Conservation (phyloP, 495 filamentous ascomycete genomes). For the Aspergillus incahuasiensis region DNA sequence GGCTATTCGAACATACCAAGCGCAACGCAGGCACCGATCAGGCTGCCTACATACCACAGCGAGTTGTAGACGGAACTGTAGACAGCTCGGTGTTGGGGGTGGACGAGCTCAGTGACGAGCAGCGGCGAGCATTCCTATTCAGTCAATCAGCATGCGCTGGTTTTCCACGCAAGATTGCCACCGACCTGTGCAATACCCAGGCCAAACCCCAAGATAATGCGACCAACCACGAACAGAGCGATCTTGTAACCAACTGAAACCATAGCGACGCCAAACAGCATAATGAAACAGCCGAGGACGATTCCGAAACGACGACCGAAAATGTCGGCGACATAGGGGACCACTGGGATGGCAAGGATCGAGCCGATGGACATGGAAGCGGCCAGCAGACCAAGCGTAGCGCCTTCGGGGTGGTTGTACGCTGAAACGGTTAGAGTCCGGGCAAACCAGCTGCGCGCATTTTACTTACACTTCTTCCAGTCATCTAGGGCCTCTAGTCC, state of each 20-base stretch:
- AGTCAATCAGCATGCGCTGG: background rate
- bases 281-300: slow-evolving; percentile 2
- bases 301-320: slow-evolving; percentile 4
- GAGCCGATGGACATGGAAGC: slow-evolving; percentile 4
- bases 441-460: background rate
- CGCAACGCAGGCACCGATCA: slow-evolving; percentile 3
- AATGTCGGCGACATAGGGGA: slow-evolving; percentile 1
- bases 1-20: background rate
- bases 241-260: slow-evolving; percentile 3
- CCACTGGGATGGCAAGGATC: slow-evolving; percentile 7
- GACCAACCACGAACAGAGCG: slow-evolving; percentile 6
- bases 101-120: slow-evolving; percentile 3
- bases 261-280: slow-evolving; percentile 4
- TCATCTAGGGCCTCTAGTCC: background rate
- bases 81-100: slow-evolving; percentile 7
- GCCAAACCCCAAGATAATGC: slow-evolving; percentile 5
- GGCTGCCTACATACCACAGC: slow-evolving; percentile 5
- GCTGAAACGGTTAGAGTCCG: background rate
- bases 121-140: slow-evolving; percentile 3
- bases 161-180: background rate
- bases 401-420: background rate
- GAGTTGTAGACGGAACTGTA: slow-evolving; percentile 10
- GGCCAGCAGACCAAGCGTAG: slow-evolving; percentile 2
- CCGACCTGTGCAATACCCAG: slow-evolving; percentile 5
- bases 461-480: slow-evolving; percentile 1